Evolutionary conservation across 208 protist species (phyloP), one percentile per base, ranked within the genome.

Genomic region (Leishmania guyanensis): DNA sequence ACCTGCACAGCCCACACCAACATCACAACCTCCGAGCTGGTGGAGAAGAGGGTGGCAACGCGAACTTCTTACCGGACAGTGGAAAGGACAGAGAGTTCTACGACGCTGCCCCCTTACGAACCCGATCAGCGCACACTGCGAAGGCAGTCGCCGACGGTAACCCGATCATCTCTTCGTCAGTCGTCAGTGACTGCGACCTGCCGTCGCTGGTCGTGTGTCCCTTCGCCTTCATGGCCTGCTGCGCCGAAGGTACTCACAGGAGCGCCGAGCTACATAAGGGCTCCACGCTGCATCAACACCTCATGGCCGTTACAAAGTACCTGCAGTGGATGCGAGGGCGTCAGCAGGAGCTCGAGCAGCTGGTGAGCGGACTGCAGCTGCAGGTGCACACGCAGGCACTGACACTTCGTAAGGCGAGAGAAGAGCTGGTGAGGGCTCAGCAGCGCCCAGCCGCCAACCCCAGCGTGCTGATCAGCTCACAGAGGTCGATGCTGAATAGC

Each of bases 221-320:
- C 0, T 85, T 92, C 62, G 83, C 77, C 3, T 69, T 87, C 2
- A 54, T 88, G 29, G 79, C 78, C 33, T 84, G 83, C 66, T 92
- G 89, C 78, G 48, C 84, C 14, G 73, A 85, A 26, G 89, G 89
- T 16, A 81, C 79, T 6, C 89, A 91, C 85, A 86, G 82, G 12
- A 54, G 75, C 10, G 51, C 65, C 12, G 89, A 89, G 17, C n/a
- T 92, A 20, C 33, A 53, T 43, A n/a, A 66, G 14, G 80, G 53
- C 56, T 6, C 65, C 29, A 64, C 53, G 36, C 66, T 85, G 68
- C 85, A 88, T 39, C 68, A 82, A 22, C 85, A 91, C 76, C 64
- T 88, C 36, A 69, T 89, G n/a, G 82, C 70, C 17, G 68, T 91
- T 5, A 83, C 82, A 3, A 66, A 68, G 58, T 80, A 60, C 9